These are phyloP conservation scores for Sanghuangporus sanghuang DNA, from an alignment of 1,284 basidiomycete species.

Conservation along the genomic window DNA sequence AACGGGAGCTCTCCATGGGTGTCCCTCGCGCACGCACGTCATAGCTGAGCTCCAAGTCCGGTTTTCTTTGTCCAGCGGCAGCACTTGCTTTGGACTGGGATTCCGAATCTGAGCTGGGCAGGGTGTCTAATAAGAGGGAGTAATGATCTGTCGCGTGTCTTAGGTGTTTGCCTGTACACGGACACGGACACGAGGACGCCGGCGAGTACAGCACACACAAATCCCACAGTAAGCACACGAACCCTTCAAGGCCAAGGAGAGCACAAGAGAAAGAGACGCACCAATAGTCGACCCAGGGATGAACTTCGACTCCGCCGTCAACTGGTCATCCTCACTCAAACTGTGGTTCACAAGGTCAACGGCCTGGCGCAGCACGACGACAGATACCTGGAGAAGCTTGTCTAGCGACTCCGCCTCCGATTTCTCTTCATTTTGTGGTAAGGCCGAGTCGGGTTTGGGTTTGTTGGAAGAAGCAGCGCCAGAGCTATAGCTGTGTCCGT, in stretches of 20 bases:
- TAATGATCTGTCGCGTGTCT: constrained; percentile 81
- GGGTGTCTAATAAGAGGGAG: constrained; percentile 53
- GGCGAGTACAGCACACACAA: neutral
- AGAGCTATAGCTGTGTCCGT: neutral
- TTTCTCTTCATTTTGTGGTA: neutral
- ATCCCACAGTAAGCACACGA: constrained; percentile 9
- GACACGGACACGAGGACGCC: constrained; percentile 4
- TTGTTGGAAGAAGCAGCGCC: neutral
- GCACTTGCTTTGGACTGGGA: neutral
- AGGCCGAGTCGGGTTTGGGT: neutral
- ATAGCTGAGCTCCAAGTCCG: constrained; percentile 51
- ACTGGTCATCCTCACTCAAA: constrained; percentile 60
- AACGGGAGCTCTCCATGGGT: constrained; percentile 69
- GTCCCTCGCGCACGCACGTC: constrained; percentile 71
- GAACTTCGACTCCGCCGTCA: constrained; percentile 59
- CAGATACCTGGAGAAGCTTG: constrained; percentile 60
- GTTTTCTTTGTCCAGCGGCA: neutral
- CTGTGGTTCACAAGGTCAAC: constrained; percentile 62
- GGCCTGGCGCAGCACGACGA: constrained; percentile 61
- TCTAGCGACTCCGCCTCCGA: constrained; percentile 26
- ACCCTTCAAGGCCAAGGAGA: neutral
- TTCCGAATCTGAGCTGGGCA: constrained; percentile 21
- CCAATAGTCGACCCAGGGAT: constrained; percentile 82
- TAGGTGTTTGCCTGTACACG: constrained; percentile 64
- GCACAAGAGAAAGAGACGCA: constrained; percentile 26